These are phyloP conservation scores for Pythium coloratum DNA, from an alignment of 352 stramenopile genomes.

Conservation along the genomic window DNA sequence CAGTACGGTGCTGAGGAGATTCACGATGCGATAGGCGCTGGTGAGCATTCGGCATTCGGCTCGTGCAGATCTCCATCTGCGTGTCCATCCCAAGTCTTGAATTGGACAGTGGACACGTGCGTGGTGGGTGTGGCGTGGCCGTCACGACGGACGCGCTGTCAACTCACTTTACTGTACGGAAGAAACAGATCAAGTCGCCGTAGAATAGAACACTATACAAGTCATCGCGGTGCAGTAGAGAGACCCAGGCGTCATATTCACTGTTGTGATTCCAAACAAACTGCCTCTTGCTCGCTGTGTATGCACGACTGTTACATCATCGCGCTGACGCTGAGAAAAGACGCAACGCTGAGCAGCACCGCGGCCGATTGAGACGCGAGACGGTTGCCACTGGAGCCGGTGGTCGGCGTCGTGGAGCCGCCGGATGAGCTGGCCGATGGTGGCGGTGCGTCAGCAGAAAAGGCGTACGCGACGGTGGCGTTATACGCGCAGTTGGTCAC, in stretches of 20 bases:
- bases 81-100: no score
- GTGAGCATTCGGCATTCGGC: not conserved
- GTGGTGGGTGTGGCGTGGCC: no score
- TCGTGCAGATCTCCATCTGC: not conserved
- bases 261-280: not conserved
- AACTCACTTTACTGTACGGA: not conserved
- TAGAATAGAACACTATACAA: no score
- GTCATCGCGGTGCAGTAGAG: no score
- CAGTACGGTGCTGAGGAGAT: no score
- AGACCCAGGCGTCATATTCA: no score
- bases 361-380: not conserved
- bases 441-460: conserved; percentile 22
- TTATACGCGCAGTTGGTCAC: conserved; percentile 27
- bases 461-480: conserved; percentile 25
- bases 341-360: not conserved
- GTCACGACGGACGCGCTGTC: not conserved
- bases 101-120: no score
- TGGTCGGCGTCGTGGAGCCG: not conserved
- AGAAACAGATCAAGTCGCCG: not conserved
- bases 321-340: not conserved
- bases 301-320: not conserved
- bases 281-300: not conserved
- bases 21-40: no score
- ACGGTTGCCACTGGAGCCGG: not conserved
- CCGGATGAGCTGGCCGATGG: not conserved